These are phyloP conservation scores for Coleophoma cylindrospora DNA, from an alignment of 2,329 filamentous ascomycete genomes.

Conservation along the genomic window DNA sequence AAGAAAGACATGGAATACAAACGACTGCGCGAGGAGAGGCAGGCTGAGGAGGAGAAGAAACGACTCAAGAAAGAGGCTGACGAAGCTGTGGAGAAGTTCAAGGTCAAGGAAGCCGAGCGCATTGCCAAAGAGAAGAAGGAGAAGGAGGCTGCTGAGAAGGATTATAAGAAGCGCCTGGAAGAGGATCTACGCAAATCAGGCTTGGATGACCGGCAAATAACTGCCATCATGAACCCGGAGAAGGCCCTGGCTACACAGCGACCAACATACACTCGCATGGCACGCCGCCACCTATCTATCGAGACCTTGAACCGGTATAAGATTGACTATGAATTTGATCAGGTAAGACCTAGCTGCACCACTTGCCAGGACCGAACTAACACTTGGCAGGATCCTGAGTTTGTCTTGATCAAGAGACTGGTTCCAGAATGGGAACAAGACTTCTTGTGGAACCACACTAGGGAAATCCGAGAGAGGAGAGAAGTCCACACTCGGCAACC, in stretches of 20 bases:
- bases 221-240: slow-evolving; percentile 53
- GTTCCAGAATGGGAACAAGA: slow-evolving; percentile 68
- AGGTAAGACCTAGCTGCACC: slow-evolving; percentile 33
- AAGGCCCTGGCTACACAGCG: slow-evolving; percentile 34
- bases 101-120: slow-evolving; percentile 26
- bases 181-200: slow-evolving; percentile 55
- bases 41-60: slow-evolving; percentile 36
- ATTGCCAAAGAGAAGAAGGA: slow-evolving; percentile 30
- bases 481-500: slow-evolving; percentile 1
- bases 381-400: slow-evolving; percentile 56
- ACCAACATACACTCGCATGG: slow-evolving; percentile 60
- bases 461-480: slow-evolving; percentile 36
- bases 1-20: slow-evolving; percentile 34
- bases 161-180: slow-evolving; percentile 44
- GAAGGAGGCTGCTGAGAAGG: slow-evolving; percentile 25
- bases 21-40: slow-evolving; percentile 37
- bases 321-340: slow-evolving; percentile 53
- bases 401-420: slow-evolving; percentile 68
- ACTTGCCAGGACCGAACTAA: slow-evolving; percentile 26
- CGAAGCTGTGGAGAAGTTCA: slow-evolving; percentile 48
- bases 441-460: slow-evolving; percentile 67
- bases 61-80: slow-evolving; percentile 44
- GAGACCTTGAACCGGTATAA: slow-evolving; percentile 52
- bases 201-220: slow-evolving; percentile 52
- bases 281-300: slow-evolving; percentile 54